phyloP scores from a whole-genome alignment of 2,329 filamentous ascomycete genomes.

The Stromatinia cepivora region DNA sequence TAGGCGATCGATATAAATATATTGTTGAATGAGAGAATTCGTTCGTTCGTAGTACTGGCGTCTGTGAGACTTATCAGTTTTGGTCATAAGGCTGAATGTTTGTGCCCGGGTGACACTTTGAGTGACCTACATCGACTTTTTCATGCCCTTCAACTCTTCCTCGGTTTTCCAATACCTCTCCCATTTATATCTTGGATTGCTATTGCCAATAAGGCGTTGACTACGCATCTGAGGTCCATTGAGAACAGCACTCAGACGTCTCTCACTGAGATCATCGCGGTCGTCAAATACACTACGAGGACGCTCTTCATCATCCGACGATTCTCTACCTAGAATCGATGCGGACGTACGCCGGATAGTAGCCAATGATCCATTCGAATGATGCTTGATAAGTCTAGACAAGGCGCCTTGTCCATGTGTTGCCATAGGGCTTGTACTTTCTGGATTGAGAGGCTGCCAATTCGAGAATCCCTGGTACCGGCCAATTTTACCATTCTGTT shows the following conservation, averaged over 20 bases:
- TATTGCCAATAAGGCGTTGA: conserved; percentile 84
- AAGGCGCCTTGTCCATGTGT: conserved; percentile 39
- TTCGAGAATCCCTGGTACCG: conserved; percentile 28
- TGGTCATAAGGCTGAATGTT: conserved; percentile 20
- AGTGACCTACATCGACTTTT: conserved; percentile 61
- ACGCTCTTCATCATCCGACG: conserved; percentile 36
- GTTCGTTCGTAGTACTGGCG: conserved; percentile 86
- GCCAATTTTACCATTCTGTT: neutral
- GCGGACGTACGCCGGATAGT: conserved; percentile 30
- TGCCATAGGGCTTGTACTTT: conserved; percentile 38
- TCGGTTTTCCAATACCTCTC: conserved; percentile 83
- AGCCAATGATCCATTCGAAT: conserved; percentile 36
- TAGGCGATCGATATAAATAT: conserved; percentile 87
- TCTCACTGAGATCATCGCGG: conserved; percentile 50
- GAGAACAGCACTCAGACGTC: conserved; percentile 59
- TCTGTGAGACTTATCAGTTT: conserved; percentile 43
- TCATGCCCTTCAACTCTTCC: conserved; percentile 69
- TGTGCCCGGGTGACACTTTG: conserved; percentile 15
- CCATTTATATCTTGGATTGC: conserved; percentile 79
- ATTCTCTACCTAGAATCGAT: conserved; percentile 29
- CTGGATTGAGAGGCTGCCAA: conserved; percentile 35
- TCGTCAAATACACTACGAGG: conserved; percentile 27
- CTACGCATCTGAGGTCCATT: conserved; percentile 74
- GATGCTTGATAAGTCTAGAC: conserved; percentile 36
- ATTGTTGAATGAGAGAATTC: conserved; percentile 87